These are phyloP conservation scores for Citrus australasica DNA, from an alignment of 345 rosid genomes.

Conservation along the genomic window DNA sequence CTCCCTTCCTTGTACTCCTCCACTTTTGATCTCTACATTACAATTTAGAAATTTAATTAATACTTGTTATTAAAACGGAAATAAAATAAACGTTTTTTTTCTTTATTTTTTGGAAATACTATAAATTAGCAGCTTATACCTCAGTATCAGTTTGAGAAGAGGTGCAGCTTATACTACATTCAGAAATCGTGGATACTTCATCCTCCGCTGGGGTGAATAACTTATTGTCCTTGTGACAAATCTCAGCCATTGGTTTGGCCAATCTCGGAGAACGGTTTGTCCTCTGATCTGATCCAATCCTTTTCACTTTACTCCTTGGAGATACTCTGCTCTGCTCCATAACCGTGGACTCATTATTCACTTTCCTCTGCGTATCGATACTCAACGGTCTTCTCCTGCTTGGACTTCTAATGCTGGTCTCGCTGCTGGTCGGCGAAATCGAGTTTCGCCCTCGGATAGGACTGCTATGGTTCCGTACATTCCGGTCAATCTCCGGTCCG, in stretches of 20 bases:
- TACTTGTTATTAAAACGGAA: background rate
- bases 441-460: slow-evolving; percentile 36
- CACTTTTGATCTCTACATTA: slow-evolving; percentile 44
- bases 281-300: slow-evolving; percentile 32
- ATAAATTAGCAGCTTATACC: slow-evolving; percentile 31
- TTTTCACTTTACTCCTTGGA: slow-evolving; percentile 33
- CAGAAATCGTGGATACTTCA: slow-evolving; percentile 52
- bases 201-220: slow-evolving; percentile 37
- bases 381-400: slow-evolving; percentile 38
- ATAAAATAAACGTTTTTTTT: too few species aligned
- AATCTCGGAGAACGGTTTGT: slow-evolving; percentile 32
- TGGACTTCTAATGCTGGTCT: slow-evolving; percentile 47
- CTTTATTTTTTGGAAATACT: background rate
- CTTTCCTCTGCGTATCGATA: slow-evolving; percentile 41
- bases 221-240: slow-evolving; percentile 28
- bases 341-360: slow-evolving; percentile 26
- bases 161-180: slow-evolving; percentile 41
- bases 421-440: slow-evolving; percentile 40
- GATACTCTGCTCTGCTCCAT: slow-evolving; percentile 47
- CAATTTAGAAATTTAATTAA: background rate
- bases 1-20: slow-evolving; percentile 65
- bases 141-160: slow-evolving; percentile 57
- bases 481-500: slow-evolving; percentile 28
- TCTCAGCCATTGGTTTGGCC: slow-evolving; percentile 31
- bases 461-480: slow-evolving; percentile 27